Percentiles rank a stretch among this genome's conserved stretches.
Evolutionary conservation across 305 asterid species (phyloP).

Genomic region (Solanum hybrid): DNA sequence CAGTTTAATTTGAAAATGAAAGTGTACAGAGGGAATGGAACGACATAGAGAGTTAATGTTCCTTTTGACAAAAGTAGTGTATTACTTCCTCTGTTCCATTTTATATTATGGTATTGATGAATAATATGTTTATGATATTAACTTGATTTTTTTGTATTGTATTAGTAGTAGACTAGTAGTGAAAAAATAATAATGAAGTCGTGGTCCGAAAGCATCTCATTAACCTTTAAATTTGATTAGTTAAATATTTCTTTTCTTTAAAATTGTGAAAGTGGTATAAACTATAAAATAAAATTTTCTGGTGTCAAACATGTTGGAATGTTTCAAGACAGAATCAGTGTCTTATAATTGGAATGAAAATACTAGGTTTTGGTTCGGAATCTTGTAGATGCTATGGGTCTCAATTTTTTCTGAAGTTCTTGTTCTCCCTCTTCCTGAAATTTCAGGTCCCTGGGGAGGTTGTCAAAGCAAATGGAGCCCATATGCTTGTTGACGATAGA

Average conservation of each 20-base stretch:
- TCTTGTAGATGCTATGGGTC: not conserved
- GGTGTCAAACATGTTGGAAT: not conserved
- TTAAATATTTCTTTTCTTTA: not conserved
- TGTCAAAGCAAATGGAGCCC: slow-evolving; percentile 42
- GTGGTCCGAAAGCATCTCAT: not conserved
- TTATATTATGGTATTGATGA: not conserved
- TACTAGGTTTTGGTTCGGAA: not conserved
- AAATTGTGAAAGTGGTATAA: not conserved
- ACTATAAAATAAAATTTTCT: not conserved
- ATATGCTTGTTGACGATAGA: slow-evolving; percentile 62
- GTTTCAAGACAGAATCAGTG: not conserved
- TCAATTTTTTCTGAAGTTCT: not conserved
- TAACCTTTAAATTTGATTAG: not conserved
- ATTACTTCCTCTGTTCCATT: not conserved
- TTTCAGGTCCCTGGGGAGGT: slow-evolving; percentile 57
- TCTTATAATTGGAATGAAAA: not conserved
- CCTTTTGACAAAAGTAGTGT: not conserved
- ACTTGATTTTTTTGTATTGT: not conserved
- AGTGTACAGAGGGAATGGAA: not conserved
- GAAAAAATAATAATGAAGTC: not conserved
- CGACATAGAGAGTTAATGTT: not conserved
- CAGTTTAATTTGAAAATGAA: not conserved
- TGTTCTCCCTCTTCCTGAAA: not conserved
- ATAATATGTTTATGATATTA: not conserved
- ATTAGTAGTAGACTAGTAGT: not conserved